Evolutionary conservation across 2,329 filamentous ascomycete genomes (phyloP), one percentile per base, ranked within the genome.

Genomic region (Alternaria panax): DNA sequence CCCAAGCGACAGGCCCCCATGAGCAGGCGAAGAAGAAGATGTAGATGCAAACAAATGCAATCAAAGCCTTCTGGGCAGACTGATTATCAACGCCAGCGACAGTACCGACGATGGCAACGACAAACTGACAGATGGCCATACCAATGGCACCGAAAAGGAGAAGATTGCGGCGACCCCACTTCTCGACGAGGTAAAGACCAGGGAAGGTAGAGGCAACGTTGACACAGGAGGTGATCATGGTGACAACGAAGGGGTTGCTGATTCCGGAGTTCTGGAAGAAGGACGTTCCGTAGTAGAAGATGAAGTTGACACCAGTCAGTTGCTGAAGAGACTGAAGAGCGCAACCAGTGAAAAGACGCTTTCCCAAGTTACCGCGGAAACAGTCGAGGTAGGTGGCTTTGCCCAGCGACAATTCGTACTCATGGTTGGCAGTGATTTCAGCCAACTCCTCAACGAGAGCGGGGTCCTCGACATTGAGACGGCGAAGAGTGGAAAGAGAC

Each of bases 11-110:
- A 0, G 90, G 91, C 6, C 90, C 90, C 90, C 90, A 93, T 0
- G 90, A 91, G 7, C 88, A 86, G 14, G 90, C 90, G 74, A 93
- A 93, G 83, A 92, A 92, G 80, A 91, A 92, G 57, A 93, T 90
- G 80, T 90, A 92, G 74, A 92, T 81, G 72, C 88, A 91, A 54
- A 81, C 77, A 51, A 81, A 81, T 14, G 79, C 75, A 28, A 81
- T 77, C 58, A 79, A 59, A 18, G 79, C 70, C 22, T 73, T 67
- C 54, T 80, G 78, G 1, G 78, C 79, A n/a, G 77, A 41, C n/a
- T 69, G 36, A 64, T 80, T 79, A 14, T 69, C 65, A 40, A 68
- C 68, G 7, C 72, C 74, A 20, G 75, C 74, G 12, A 76, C 76
- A n/a, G 76, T 79, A 55, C 79, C 79, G 12, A 71, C 75, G 34